A percentile compares a stretch with the other conserved stretches of the same genome.
Evolutionary conservation across 495 filamentous ascomycete genomes (phyloP).

Genomic region (Aspergillus conjunctus): DNA sequence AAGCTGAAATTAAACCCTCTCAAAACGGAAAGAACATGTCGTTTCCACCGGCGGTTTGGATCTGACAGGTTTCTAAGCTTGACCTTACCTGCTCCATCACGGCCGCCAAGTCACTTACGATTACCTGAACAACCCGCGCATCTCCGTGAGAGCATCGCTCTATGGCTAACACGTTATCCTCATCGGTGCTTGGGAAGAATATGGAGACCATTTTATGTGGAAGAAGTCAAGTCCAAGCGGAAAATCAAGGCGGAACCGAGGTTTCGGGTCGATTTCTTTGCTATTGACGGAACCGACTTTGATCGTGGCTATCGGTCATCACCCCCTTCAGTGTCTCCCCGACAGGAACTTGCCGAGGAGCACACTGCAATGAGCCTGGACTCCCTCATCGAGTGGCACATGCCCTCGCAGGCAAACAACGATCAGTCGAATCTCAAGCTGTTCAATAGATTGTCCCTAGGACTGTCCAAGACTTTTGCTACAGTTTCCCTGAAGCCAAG

Average conservation of each 20-base stretch:
- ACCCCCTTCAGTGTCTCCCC: conserved; percentile 7
- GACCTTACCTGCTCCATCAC: conserved; percentile 39
- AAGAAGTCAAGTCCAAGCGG: conserved; percentile 42
- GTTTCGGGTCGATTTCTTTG: conserved; percentile 56
- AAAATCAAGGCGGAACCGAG: conserved; percentile 33
- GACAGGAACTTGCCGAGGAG: conserved; percentile 24
- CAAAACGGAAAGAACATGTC: conserved; percentile 47
- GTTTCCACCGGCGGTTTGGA: conserved; percentile 52
- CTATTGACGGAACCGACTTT: conserved; percentile 51
- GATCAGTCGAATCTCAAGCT: conserved; percentile 52
- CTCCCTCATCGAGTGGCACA: conserved; percentile 55
- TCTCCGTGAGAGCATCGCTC: conserved; percentile 38
- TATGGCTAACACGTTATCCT: conserved; percentile 46
- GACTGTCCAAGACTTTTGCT: conserved; percentile 48
- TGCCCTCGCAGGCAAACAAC: conserved; percentile 42
- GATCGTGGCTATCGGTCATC: conserved; percentile 10
- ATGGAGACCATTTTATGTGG: conserved; percentile 53
- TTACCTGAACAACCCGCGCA: conserved; percentile 26
- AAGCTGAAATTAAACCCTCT: conserved; percentile 46
- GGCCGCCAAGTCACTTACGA: conserved; percentile 40
- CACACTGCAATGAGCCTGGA: conserved; percentile 44
- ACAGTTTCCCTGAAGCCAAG: conserved; percentile 48
- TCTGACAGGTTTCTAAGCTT: conserved; percentile 51
- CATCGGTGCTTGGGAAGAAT: conserved; percentile 46
- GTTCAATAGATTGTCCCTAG: conserved; percentile 51